A percentile compares a stretch with the other conserved stretches of the same genome.
Conservation (phyloP, 352 stramenopile genomes). For the Phytopythium montanum region DNA sequence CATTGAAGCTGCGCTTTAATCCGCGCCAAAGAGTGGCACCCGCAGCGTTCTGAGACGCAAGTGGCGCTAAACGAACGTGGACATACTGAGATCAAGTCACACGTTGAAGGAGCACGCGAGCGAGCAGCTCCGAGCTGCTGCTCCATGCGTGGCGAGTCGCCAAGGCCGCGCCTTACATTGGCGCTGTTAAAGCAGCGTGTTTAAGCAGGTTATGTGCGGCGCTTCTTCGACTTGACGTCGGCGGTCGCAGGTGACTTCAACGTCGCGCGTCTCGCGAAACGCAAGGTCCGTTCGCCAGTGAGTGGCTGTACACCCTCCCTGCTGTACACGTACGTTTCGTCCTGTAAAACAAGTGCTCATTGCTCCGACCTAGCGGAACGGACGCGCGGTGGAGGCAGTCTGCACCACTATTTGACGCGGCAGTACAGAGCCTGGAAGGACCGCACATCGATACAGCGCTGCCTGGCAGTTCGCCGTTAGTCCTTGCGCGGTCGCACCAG, state of each 20-base stretch:
- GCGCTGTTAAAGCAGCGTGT: neutral
- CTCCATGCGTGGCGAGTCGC: neutral
- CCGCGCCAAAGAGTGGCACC: neutral
- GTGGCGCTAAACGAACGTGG: neutral
- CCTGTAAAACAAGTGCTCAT: too few species aligned
- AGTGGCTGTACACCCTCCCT: too few species aligned
- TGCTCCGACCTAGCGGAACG: too few species aligned
- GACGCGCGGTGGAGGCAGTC: too few species aligned
- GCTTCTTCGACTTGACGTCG: conserved; percentile 3
- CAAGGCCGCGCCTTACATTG: neutral
- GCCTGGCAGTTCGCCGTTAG: too few species aligned
- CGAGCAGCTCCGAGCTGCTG: neutral
- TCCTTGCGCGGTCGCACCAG: too few species aligned
- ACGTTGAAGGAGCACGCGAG: too few species aligned
- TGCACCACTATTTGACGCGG: too few species aligned
- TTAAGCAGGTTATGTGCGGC: neutral
- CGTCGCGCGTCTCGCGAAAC: neutral
- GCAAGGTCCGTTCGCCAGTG: conserved; percentile 1
- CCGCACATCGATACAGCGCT: too few species aligned
- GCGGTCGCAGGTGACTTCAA: conserved; percentile 5
- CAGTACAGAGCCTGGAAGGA: too few species aligned
- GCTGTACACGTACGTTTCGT: too few species aligned
- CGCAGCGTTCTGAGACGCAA: neutral
- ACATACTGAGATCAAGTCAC: neutral
- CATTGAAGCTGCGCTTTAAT: neutral